Conservation (phyloP, 331 rosid genomes). For the Phaseolus coccineus region DNA sequence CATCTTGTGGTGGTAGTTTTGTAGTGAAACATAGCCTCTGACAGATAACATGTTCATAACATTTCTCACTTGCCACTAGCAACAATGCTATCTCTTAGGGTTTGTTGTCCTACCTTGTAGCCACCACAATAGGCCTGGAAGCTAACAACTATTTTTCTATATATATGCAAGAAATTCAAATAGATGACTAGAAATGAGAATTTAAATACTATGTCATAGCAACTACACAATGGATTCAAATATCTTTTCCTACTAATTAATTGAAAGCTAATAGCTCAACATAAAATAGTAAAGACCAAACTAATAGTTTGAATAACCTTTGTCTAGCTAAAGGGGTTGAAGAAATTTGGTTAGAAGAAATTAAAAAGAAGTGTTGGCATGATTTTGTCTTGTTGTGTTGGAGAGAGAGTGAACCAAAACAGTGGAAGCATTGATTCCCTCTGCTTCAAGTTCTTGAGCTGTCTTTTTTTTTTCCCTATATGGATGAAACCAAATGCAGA, state of each 20-base stretch:
- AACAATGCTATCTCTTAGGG: background rate
- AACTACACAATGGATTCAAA: no score
- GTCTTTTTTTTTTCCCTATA: constrained; percentile 38
- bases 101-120: background rate
- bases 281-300: no score
- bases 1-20: background rate
- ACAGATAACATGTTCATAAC: background rate
- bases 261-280: no score
- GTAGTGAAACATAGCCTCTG: background rate
- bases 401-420: background rate
- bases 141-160: background rate
- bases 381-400: background rate
- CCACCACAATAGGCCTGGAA: background rate
- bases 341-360: background rate
- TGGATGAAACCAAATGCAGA: constrained; percentile 25
- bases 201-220: background rate
- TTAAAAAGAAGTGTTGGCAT: background rate
- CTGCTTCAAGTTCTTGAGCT: constrained; percentile 20
- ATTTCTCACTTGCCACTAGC: background rate
- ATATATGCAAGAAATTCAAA: background rate
- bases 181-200: background rate
- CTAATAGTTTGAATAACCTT: no score
- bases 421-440: constrained; percentile 40
- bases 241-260: no score
- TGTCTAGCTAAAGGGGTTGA: background rate